Conservation (phyloP, 805 yeast genomes). For the Wickerhamomyces canadensis region DNA sequence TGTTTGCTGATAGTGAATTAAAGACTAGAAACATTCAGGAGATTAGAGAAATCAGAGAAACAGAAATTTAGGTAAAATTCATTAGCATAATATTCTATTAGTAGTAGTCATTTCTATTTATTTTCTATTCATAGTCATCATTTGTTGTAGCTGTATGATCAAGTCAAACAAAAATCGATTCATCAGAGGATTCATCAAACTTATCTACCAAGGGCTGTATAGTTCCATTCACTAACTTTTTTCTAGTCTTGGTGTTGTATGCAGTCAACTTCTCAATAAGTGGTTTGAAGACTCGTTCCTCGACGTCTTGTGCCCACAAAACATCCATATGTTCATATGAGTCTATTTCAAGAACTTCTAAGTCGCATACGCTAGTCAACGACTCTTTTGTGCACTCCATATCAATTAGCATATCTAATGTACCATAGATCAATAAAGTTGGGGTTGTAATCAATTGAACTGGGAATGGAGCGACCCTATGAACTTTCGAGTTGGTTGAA, state of each 20-base stretch:
- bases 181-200: conserved; percentile 11
- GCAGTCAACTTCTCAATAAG: conserved; percentile 45
- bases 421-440: conserved; percentile 64
- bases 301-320: conserved; percentile 67
- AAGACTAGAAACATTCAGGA: conserved; percentile 31
- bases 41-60: conserved; percentile 43
- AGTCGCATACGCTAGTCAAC: conserved; percentile 36
- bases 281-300: conserved; percentile 27
- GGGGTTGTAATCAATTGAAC: conserved; percentile 52
- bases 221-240: neutral
- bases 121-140: conserved; percentile 30
- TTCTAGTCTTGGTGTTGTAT: neutral
- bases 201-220: conserved; percentile 32
- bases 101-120: conserved; percentile 31
- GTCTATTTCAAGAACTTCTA: conserved; percentile 37
- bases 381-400: conserved; percentile 53
- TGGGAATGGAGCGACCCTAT: conserved; percentile 51
- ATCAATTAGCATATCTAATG: conserved; percentile 64
- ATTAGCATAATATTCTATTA: neutral
- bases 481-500: conserved; percentile 26
- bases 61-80: neutral
- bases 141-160: conserved; percentile 40
- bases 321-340: conserved; percentile 77
- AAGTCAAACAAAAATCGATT: neutral
- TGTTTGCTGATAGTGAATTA: conserved; percentile 35